Base-by-base conservation (phyloP, 305 asterid species). In the Euphrasia arctica region DNA sequence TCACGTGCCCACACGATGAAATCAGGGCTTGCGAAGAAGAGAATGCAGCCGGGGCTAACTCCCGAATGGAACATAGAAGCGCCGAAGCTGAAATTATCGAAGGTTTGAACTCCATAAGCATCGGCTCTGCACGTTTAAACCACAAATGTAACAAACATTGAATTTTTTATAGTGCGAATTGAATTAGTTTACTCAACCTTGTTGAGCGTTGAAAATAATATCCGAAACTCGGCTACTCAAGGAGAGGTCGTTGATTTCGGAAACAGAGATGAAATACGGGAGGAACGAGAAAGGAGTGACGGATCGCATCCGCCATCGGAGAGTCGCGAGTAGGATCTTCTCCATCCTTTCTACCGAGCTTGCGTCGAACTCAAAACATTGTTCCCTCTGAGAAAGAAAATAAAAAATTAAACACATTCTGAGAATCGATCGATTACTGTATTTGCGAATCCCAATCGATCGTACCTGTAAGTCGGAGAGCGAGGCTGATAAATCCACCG, bases 281-380 rank as follows among this genome's bases (percentile, higher is more conserved):
- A 85, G 85, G 56, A 85, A 85, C 7, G 92, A 82, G 78, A 85
- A 82, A 49, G 92, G 92, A 22, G 89, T 85, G 70, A 85, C 71
- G 4, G 85, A 85, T 39, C 92, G 78, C 83, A 82, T 74, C 60
- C 92, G 78, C 92, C 92, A 85, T 27, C 70, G 65, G 50, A 85
- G 89, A 11, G 78, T 58, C 68, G 75, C 61, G 28, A 85, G 85
- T 45, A 85, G 18, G 42, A 82, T 74, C 25, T 49, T 73, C 82
- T 85, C 92, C 92, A 85, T 85, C 69, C 89, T 82, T 4, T 68
- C 78, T 68, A 85, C 52, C 58, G 80, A 75, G 7, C 65, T 68
- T 4, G 72, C 41, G 2, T 80, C 82, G n/a, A 85, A 76, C 70
- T 65, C 73, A 14, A 71, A 73, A 31, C 81, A 79, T 42, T 64